Base-by-base conservation (phyloP, 108 stramenopile genomes). In the Chaetoceros tenuissimus region DNA sequence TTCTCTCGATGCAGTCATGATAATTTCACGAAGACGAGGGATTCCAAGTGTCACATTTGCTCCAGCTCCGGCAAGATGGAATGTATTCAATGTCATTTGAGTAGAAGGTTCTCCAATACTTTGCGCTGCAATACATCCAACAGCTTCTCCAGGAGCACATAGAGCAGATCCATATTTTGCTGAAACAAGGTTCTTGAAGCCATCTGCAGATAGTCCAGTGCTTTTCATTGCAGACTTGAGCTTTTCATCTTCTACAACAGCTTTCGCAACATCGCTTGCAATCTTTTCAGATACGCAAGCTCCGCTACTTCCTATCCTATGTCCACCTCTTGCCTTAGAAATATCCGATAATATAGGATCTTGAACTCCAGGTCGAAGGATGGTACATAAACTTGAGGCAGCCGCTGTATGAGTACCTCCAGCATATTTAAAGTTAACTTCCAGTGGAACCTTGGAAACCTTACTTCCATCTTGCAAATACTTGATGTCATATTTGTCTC, bases 71-170 rank as follows among this genome's bases (percentile, higher is more conserved):
- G 99, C 99, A 40, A 99, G 73, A 57, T 99, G 99, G 64, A 99
- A 99, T 3, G 99, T 99, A 74, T 99, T 99, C 10, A 99, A 85
- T 16, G 99, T 99, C 99, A 99, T 99, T 65, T 99, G 99, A 5
- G 99, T 99, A 18, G 97, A 98, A 2, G 99, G 99, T 68, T 99
- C 99, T 10, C 99, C 95, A 49, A 97, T 74, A 16, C 80, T 83
- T 67, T 99, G 98, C 19, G 96, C 99, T 24, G 99, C 98, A 55
- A 99, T 94, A 10, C 86, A 78, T 26, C 99, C 99, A 3, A 99
- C 99, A 2, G 98, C 94, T 76, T 99, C 99, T n/a, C 99, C 99
- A 0, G 99, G 99, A 46, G 79, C 75, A 21, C 84, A 94, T 26
- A 98, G 71, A 26, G 96, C 84, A 7, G 82, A 62, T 51, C 87